A percentile compares a stretch with the other conserved stretches of the same genome.
phyloP scores from a whole-genome alignment of 106 monocot genomes.

The Platanthera guangdongensis region DNA sequence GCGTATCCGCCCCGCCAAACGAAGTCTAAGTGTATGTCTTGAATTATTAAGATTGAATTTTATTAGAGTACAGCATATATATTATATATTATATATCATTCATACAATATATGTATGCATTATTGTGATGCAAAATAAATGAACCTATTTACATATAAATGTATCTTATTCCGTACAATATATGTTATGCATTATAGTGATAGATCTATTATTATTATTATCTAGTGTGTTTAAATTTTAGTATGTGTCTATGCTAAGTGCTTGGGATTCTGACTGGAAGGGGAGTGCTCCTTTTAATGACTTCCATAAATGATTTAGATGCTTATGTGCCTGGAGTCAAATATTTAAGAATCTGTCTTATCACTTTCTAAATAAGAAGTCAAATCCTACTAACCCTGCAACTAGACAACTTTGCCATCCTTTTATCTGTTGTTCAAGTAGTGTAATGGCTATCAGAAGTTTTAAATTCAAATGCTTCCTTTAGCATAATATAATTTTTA shows the following conservation, averaged over 20 bases:
- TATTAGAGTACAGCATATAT: too few species aligned
- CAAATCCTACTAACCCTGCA: neutral
- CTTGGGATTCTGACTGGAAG: neutral
- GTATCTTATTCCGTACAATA: neutral
- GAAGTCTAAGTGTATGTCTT: too few species aligned
- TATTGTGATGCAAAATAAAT: too few species aligned
- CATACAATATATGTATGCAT: too few species aligned
- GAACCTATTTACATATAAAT: neutral
- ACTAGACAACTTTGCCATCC: neutral
- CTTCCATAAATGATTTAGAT: neutral
- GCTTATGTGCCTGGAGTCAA: neutral
- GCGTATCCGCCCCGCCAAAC: too few species aligned
- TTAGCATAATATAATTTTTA: neutral
- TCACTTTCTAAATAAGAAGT: neutral
- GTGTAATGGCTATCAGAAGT: neutral
- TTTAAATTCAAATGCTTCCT: slow-evolving; percentile 2
- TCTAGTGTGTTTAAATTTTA: neutral
- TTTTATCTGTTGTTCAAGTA: neutral
- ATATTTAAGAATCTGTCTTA: neutral
- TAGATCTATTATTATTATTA: neutral
- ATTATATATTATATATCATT: too few species aligned
- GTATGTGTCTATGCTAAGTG: neutral
- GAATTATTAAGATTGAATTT: too few species aligned
- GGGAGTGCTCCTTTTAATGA: neutral
- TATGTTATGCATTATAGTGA: neutral